phyloP scores from a whole-genome alignment of 2,329 filamentous ascomycete genomes.

The Calonectria leucothoes region DNA sequence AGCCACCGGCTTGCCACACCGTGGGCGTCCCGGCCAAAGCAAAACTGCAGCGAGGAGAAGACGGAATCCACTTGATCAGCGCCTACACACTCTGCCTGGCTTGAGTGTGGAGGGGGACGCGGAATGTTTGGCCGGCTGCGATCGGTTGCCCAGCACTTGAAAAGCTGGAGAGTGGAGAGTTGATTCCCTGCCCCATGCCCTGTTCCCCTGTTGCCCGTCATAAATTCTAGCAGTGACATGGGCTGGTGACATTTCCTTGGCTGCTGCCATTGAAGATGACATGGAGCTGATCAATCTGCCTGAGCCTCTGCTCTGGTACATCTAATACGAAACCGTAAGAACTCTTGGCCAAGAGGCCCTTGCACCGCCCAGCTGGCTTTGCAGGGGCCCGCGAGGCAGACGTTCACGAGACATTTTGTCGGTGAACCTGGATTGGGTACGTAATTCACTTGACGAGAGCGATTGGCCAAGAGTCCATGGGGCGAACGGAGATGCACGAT shows the following conservation, averaged over 20 bases:
- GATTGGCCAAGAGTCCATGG: slow-evolving; percentile 13
- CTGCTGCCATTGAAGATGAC: background rate
- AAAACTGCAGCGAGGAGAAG: background rate
- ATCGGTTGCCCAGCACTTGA: slow-evolving; percentile 10
- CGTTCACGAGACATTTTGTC: slow-evolving; percentile 24
- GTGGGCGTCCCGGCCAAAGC: background rate
- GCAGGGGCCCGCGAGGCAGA: slow-evolving; percentile 5
- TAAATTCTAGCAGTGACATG: background rate
- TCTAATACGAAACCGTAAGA: background rate
- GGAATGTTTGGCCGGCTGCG: slow-evolving; percentile 7
- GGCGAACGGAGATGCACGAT: slow-evolving; percentile 15
- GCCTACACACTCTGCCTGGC: background rate
- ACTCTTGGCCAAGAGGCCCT: background rate
- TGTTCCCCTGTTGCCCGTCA: background rate
- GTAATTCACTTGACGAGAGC: slow-evolving; percentile 5
- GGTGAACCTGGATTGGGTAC: slow-evolving; percentile 8
- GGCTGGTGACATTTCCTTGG: background rate
- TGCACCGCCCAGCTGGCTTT: slow-evolving; percentile 3
- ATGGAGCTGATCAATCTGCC: background rate
- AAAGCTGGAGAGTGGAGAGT: slow-evolving; percentile 10
- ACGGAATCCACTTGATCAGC: slow-evolving; percentile 3
- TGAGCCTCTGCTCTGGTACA: background rate
- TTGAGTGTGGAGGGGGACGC: slow-evolving; percentile 7
- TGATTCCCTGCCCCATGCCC: slow-evolving; percentile 5
- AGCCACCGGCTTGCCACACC: slow-evolving; percentile 4